These are phyloP conservation scores for Coniferiporia weirii DNA, from an alignment of 1,284 basidiomycete species.

Conservation along the genomic window DNA sequence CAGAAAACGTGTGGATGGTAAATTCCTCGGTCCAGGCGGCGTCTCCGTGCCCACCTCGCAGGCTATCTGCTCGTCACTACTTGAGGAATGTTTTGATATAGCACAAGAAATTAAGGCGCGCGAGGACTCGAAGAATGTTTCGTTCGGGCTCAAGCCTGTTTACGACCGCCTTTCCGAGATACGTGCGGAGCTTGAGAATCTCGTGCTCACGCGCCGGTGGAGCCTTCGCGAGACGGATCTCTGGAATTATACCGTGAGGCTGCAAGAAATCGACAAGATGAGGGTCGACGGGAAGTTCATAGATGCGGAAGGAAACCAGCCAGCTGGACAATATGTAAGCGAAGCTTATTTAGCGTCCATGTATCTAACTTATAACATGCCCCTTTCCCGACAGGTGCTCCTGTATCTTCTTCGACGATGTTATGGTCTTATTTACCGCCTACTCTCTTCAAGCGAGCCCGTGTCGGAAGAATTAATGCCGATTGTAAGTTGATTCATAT, in stretches of 20 bases:
- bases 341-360: conserved; percentile 27
- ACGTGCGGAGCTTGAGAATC: conserved; percentile 80
- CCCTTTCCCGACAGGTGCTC: conserved; percentile 56
- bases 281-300: conserved; percentile 96
- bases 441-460: conserved; percentile 96
- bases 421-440: conserved; percentile 92
- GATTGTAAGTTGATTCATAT: conserved; percentile 53
- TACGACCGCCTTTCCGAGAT: conserved; percentile 89
- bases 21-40: conserved; percentile 91
- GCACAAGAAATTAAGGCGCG: conserved; percentile 93
- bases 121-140: conserved; percentile 88
- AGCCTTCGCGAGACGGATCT: conserved; percentile 94
- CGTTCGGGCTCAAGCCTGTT: conserved; percentile 87
- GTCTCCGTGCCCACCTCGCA: conserved; percentile 85
- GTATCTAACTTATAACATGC: background rate
- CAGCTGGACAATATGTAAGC: conserved; percentile 86
- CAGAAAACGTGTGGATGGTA: conserved; percentile 91
- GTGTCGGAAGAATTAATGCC: conserved; percentile 99
- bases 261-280: conserved; percentile 98
- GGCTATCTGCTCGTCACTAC: conserved; percentile 80
- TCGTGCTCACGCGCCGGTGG: conserved; percentile 96
- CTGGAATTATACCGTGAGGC: conserved; percentile 89
- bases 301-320: conserved; percentile 88
- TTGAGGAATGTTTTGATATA: conserved; percentile 98
- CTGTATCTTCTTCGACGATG: conserved; percentile 91